Conservation (phyloP, 2,329 filamentous ascomycete genomes). For the Didymella lethalis region DNA sequence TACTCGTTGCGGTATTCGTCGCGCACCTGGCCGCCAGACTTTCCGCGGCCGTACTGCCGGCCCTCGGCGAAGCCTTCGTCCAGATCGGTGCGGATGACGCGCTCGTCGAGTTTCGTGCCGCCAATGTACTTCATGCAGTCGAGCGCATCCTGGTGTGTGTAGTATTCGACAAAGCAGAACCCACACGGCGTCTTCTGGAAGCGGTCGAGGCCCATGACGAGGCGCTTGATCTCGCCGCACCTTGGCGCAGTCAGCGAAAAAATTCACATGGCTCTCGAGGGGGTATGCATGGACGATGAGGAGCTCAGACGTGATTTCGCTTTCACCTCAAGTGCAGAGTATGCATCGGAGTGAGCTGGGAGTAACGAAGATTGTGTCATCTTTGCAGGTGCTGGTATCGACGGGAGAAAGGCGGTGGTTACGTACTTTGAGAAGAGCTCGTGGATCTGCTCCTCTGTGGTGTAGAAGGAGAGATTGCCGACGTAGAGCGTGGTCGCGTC, state of each 20-base stretch:
- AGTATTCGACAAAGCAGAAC: slow-evolving; percentile 99
- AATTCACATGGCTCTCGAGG: neutral
- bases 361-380: slow-evolving; percentile 91
- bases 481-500: slow-evolving; percentile 96
- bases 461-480: slow-evolving; percentile 98
- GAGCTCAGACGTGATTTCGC: slow-evolving; percentile 68
- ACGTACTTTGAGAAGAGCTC: slow-evolving; percentile 83
- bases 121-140: slow-evolving; percentile 99
- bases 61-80: slow-evolving; percentile 97
- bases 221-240: slow-evolving; percentile 94
- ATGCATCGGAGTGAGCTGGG: slow-evolving; percentile 99
- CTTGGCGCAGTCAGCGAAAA: slow-evolving; percentile 5
- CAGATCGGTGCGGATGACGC: slow-evolving; percentile 92
- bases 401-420: no score
- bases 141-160: slow-evolving; percentile 94
- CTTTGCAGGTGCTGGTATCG: slow-evolving; percentile 49
- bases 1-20: slow-evolving; percentile 98
- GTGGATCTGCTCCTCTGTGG: slow-evolving; percentile 98
- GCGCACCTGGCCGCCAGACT: slow-evolving; percentile 94
- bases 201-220: slow-evolving; percentile 96
- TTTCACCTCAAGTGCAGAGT: slow-evolving; percentile 86
- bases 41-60: slow-evolving; percentile 92
- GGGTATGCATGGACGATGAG: slow-evolving; percentile 45
- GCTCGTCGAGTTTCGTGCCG: slow-evolving; percentile 96
- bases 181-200: slow-evolving; percentile 98